phyloP scores from a whole-genome alignment of 345 rosid species.

The Passiflora organensis region DNA sequence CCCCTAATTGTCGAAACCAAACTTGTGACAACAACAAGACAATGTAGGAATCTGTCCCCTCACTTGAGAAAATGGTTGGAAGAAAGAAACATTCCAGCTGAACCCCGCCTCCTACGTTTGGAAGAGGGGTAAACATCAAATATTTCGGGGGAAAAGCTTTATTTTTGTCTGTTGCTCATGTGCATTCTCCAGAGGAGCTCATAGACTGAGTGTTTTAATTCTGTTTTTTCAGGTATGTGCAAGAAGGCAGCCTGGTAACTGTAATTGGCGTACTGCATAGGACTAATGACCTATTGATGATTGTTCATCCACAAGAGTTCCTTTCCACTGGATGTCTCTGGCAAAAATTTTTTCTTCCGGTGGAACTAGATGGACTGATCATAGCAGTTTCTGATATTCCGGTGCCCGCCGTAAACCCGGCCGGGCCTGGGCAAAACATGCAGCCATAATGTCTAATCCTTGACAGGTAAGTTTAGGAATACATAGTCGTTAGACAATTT shows the following conservation, averaged over 20 bases:
- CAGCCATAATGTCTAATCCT: slow-evolving; percentile 16
- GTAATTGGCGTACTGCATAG: slow-evolving; percentile 37
- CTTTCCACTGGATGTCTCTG: slow-evolving; percentile 47
- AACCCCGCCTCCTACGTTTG: slow-evolving; percentile 34
- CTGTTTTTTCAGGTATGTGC: slow-evolving; percentile 35
- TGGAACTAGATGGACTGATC: slow-evolving; percentile 45
- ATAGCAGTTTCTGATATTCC: slow-evolving; percentile 23
- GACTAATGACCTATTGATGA: slow-evolving; percentile 28
- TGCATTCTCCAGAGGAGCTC: background rate
- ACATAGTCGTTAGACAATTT: background rate
- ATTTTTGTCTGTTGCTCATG: background rate
- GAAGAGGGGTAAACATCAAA: slow-evolving; percentile 41
- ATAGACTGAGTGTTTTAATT: slow-evolving; percentile 14
- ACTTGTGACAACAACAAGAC: slow-evolving; percentile 39
- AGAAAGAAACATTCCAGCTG: slow-evolving; percentile 37
- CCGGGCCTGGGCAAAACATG: slow-evolving; percentile 8
- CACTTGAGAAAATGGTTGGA: slow-evolving; percentile 44
- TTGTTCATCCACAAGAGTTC: slow-evolving; percentile 38
- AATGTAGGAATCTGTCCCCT: slow-evolving; percentile 33
- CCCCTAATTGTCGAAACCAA: slow-evolving; percentile 44
- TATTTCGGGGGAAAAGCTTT: background rate
- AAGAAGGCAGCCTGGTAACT: slow-evolving; percentile 46
- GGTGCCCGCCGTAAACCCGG: slow-evolving; percentile 11
- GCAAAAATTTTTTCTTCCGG: slow-evolving; percentile 39
- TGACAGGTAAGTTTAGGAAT: background rate